Evolutionary conservation across 2,329 filamentous ascomycete species (phyloP).

Genomic region (Aspergillus thermomutatus): DNA sequence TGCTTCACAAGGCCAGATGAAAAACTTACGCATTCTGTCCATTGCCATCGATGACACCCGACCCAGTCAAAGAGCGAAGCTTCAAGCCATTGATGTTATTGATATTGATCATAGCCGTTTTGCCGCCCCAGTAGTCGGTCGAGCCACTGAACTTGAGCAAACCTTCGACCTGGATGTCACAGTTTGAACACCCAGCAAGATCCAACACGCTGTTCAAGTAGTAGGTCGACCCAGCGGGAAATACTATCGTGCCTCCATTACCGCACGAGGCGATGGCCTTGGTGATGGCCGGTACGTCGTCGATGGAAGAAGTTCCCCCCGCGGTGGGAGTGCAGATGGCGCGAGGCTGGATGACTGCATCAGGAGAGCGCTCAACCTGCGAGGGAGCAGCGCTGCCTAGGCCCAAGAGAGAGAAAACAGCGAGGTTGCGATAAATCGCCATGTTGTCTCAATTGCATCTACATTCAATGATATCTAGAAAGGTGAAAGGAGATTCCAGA

Average conservation of each 20-base stretch:
- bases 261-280: slow-evolving; percentile 43
- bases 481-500: background rate
- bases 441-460: background rate
- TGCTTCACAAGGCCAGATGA: background rate
- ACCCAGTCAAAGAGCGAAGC: slow-evolving; percentile 40
- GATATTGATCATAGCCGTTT: slow-evolving; percentile 40
- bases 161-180: slow-evolving; percentile 48
- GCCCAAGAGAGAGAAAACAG: slow-evolving; percentile 1
- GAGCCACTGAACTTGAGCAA: slow-evolving; percentile 39
- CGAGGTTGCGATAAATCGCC: background rate
- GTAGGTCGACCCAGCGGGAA: slow-evolving; percentile 43
- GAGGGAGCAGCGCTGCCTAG: slow-evolving; percentile 4
- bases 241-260: slow-evolving; percentile 44
- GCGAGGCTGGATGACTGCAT: slow-evolving; percentile 9
- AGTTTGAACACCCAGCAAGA: slow-evolving; percentile 42
- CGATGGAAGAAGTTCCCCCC: slow-evolving; percentile 28
- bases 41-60: slow-evolving; percentile 47
- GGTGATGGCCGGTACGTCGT: slow-evolving; percentile 46
- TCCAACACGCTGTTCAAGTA: slow-evolving; percentile 43
- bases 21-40: slow-evolving; percentile 40
- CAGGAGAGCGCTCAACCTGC: background rate
- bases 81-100: slow-evolving; percentile 36
- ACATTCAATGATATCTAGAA: background rate
- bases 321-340: slow-evolving; percentile 33
- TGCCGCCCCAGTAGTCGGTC: slow-evolving; percentile 43